Evolutionary conservation across 2,329 filamentous ascomycete genomes (phyloP).

Genomic region (Ophiostoma ips): DNA sequence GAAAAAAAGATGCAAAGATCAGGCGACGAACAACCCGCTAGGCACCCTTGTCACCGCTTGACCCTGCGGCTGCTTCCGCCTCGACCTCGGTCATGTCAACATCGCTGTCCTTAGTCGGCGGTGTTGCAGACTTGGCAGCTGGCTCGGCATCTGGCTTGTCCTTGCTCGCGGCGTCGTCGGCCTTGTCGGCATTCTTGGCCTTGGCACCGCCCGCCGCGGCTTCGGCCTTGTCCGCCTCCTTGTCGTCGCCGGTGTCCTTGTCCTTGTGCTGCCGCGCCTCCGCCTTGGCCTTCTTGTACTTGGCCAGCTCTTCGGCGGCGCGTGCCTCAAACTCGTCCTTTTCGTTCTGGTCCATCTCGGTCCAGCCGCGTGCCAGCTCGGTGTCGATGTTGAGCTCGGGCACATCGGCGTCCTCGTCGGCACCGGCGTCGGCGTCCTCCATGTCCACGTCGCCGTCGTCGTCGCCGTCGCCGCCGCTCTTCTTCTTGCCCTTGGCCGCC

Average conservation of each 20-base stretch:
- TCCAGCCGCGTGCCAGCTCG: slow-evolving; percentile 41
- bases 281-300: slow-evolving; percentile 31
- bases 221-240: slow-evolving; percentile 5
- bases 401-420: slow-evolving; percentile 7
- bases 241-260: slow-evolving; percentile 2
- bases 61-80: slow-evolving; percentile 18
- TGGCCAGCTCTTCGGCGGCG: slow-evolving; percentile 25
- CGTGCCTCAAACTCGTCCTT: slow-evolving; percentile 35
- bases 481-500: slow-evolving; percentile 19
- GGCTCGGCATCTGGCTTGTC: neutral
- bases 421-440: slow-evolving; percentile 15
- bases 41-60: slow-evolving; percentile 14
- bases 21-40: neutral
- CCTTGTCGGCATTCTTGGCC: neutral
- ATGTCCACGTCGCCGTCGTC: slow-evolving; percentile 27
- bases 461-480: slow-evolving; percentile 13
- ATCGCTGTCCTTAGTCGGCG: slow-evolving; percentile 28
- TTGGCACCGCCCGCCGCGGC: slow-evolving; percentile 2
- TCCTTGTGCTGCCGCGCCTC: slow-evolving; percentile 13
- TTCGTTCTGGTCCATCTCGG: slow-evolving; percentile 34
- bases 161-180: neutral
- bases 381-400: slow-evolving; percentile 30
- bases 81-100: slow-evolving; percentile 36
- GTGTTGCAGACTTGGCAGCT: neutral
- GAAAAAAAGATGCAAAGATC: too few relatives aligned